Evolutionary conservation across 306 rosid genomes (phyloP), one percentile per base, ranked within the genome.

Genomic region (Ammopiptanthus mongolicus): DNA sequence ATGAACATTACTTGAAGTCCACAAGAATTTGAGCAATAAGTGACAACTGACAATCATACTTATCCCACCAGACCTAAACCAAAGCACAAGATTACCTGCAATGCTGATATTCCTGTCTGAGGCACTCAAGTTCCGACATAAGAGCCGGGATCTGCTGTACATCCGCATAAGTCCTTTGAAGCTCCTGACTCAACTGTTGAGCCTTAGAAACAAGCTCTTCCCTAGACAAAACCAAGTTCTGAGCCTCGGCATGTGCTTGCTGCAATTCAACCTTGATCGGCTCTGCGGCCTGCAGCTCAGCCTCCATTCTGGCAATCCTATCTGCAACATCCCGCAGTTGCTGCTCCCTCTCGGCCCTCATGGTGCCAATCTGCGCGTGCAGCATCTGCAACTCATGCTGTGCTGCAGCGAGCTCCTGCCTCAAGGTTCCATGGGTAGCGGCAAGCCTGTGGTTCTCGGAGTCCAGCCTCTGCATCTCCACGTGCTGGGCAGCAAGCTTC

Each of bases 371-470:
- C 71, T 90, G 96, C 6, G 83, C 89, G 9, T 88, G 82, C 71
- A 88, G 59, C 61, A 90, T 79, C 79, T 88, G 96, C 65, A 88
- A 52, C 82, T 90, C 92, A 37, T 86, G 91, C 77, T 90, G 96
- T 0, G 91, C 89, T 12, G 81, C 86, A 1, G 92, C 96, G 25
- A 90, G 88, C 68, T 84, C 96, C 50, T 88, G 89, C 42, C 96
- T 84, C 82, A 86, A 71, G 21, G 82, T 86, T 55, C 88, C 91
- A 31, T 86, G 92, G 11, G 92, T 88, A 6, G 89, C 76, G 6
- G 92, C 92, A 14, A 90, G 89, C 75, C 89, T 84, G 74, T 88
- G 96, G 57, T 90, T 90, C 80, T 90, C 96, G 0, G 83, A 77
- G 1, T 46, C 89, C 6, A 90, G 89, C 67, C 86, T 84, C 82